These are phyloP conservation scores for Boehmeria nivea DNA, from an alignment of 306 rosid species.

Conservation along the genomic window DNA sequence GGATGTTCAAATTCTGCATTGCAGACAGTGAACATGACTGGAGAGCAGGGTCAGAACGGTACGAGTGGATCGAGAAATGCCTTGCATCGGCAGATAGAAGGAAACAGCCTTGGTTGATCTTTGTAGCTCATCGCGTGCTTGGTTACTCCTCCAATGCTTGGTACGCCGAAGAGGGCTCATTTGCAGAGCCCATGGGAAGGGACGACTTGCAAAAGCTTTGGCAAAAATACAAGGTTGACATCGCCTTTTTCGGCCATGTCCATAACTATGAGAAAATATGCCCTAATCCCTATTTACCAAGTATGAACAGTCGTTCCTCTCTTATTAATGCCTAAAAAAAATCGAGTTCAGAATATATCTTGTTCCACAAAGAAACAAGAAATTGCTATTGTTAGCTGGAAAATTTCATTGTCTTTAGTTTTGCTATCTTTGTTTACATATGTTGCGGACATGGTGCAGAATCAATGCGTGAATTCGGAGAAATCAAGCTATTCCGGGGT, in stretches of 20 bases:
- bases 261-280: conserved; percentile 90
- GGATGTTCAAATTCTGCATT: conserved; percentile 88
- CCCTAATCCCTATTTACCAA: conserved; percentile 85
- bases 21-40: conserved; percentile 89
- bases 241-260: conserved; percentile 83
- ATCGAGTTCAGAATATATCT: too few species aligned
- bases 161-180: conserved; percentile 66
- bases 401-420: too few species aligned
- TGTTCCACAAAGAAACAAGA: too few species aligned
- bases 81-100: conserved; percentile 73
- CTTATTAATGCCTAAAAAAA: too few species aligned
- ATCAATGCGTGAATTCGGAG: conserved; percentile 57
- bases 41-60: conserved; percentile 85
- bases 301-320: too few species aligned
- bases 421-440: too few species aligned
- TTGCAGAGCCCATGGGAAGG: conserved; percentile 90
- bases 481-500: conserved; percentile 49
- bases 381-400: too few species aligned
- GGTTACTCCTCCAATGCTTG: conserved; percentile 65
- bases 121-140: conserved; percentile 79
- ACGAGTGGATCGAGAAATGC: conserved; percentile 72
- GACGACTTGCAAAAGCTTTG: conserved; percentile 83
- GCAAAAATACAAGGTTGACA: conserved; percentile 89
- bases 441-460: conserved; percentile 46
- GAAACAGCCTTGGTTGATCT: conserved; percentile 88